Evolutionary conservation across 2,329 filamentous ascomycete species (phyloP).

Genomic region (Colletotrichum sidae): DNA sequence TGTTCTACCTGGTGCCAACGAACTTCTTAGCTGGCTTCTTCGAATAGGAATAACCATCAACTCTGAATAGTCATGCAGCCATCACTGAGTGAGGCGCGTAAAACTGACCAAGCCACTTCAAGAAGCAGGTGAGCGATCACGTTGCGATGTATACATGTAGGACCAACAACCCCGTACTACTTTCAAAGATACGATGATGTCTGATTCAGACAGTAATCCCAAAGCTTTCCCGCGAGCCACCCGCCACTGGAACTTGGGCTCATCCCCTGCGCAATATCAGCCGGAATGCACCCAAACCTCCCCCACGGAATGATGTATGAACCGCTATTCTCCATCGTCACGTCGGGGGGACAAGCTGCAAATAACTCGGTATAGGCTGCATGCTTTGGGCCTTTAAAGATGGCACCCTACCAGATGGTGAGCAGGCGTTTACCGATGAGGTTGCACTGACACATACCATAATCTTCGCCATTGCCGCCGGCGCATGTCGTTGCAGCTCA

Average conservation of each 20-base stretch:
- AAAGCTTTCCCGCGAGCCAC: background rate
- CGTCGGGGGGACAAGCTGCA: conserved; percentile 56
- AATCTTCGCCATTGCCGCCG: conserved; percentile 32
- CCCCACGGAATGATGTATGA: conserved; percentile 16
- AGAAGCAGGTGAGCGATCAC: too few relatives aligned
- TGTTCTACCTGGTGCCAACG: too few relatives aligned
- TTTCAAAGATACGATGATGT: background rate
- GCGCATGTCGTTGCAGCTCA: conserved; percentile 47
- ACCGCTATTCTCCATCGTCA: conserved; percentile 52
- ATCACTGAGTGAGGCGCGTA: too few relatives aligned
- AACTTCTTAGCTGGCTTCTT: too few relatives aligned
- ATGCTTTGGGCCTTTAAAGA: conserved; percentile 27
- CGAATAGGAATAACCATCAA: too few relatives aligned
- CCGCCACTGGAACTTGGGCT: background rate
- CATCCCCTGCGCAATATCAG: background rate
- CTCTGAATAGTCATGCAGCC: too few relatives aligned
- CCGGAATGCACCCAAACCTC: conserved; percentile 5
- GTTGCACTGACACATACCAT: background rate
- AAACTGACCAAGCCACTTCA: too few relatives aligned
- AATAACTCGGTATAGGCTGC: conserved; percentile 63
- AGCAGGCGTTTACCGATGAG: too few relatives aligned
- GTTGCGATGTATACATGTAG: too few relatives aligned
- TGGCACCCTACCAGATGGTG: background rate
- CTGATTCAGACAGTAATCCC: conserved; percentile 1
- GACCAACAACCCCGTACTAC: too few relatives aligned